Percentiles rank a stretch among this genome's conserved stretches.
Conservation (phyloP, 495 filamentous ascomycete genomes). For the Choiromyces venosus region DNA sequence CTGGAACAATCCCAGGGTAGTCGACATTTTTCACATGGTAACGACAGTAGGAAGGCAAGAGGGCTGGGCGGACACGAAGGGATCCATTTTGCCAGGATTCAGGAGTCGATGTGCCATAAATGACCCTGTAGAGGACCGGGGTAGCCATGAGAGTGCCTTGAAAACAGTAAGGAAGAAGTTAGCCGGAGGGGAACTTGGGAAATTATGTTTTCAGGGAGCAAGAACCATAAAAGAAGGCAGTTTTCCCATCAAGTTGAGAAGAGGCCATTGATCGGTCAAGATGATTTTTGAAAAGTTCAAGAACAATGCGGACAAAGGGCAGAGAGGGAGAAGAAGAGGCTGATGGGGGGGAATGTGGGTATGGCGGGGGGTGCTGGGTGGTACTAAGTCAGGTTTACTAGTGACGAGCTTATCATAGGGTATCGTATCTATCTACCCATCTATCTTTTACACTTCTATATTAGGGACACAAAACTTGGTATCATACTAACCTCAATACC, state of each 20-base stretch:
- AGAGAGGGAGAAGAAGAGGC: not conserved
- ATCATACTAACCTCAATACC: not conserved
- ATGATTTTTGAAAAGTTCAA: not conserved
- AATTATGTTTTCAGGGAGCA: not conserved
- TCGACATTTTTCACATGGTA: conserved; percentile 62
- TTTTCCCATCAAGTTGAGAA: conserved; percentile 38
- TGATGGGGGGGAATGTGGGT: not conserved
- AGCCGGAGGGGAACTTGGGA: not conserved
- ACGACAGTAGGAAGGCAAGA: conserved; percentile 66
- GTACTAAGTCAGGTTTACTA: not conserved
- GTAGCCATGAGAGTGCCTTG: conserved; percentile 63
- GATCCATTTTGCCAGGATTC: conserved; percentile 51
- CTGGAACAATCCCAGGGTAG: conserved; percentile 75
- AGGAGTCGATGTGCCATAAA: conserved; percentile 57
- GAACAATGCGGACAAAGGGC: not conserved
- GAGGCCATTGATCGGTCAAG: not conserved
- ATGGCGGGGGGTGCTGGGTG: not conserved
- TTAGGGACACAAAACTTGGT: not conserved
- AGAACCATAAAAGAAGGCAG: conserved; percentile 64
- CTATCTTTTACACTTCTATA: not conserved
- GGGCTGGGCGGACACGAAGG: conserved; percentile 64
- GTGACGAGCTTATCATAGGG: not conserved
- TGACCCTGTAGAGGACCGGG: conserved; percentile 74
- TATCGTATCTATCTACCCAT: not conserved
- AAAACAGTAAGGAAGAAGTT: conserved; percentile 10